Percentiles rank a stretch among this genome's conserved stretches.
Conservation (phyloP, 176 grass and related monocot species). For the Triticum dicoccoides region DNA sequence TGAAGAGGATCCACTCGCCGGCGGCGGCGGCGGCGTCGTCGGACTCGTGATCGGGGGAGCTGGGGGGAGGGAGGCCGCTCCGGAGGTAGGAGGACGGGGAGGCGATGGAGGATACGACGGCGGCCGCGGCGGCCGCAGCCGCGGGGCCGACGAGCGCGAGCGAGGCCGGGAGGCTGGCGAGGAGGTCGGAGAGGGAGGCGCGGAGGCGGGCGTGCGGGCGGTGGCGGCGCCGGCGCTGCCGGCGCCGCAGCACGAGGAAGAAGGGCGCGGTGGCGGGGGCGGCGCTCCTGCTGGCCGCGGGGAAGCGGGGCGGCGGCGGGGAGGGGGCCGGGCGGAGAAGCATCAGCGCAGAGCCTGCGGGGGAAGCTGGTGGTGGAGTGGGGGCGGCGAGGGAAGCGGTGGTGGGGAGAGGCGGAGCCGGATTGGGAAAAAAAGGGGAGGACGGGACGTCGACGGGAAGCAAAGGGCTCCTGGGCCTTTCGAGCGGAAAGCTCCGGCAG, state of each 20-base stretch:
- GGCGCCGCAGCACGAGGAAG: slow-evolving; percentile 10
- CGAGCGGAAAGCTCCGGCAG: not conserved
- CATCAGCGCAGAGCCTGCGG: slow-evolving; percentile 19
- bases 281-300: slow-evolving; percentile 14
- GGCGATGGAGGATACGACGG: slow-evolving; percentile 34
- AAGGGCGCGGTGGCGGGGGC: slow-evolving; percentile 15
- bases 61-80: not conserved
- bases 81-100: slow-evolving; percentile 11
- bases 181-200: slow-evolving; percentile 46
- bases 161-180: slow-evolving; percentile 49
- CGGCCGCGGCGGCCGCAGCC: slow-evolving; percentile 45
- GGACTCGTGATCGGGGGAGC: not conserved
- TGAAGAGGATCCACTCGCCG: slow-evolving; percentile 82
- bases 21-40: slow-evolving; percentile 31
- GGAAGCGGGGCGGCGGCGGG: not conserved
- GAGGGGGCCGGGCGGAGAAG: slow-evolving; percentile 42
- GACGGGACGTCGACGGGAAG: slow-evolving; percentile 29
- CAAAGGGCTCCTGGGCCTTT: not conserved
- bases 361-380: not conserved
- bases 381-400: not conserved
- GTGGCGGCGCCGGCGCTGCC: slow-evolving; percentile 12
- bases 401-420: slow-evolving; percentile 36
- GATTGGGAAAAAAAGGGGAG: not conserved
- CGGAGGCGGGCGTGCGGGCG: slow-evolving; percentile 10
- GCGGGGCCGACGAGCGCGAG: slow-evolving; percentile 56